phyloP scores from a whole-genome alignment of 2,329 filamentous ascomycete genomes.

The Claviceps sorghi region DNA sequence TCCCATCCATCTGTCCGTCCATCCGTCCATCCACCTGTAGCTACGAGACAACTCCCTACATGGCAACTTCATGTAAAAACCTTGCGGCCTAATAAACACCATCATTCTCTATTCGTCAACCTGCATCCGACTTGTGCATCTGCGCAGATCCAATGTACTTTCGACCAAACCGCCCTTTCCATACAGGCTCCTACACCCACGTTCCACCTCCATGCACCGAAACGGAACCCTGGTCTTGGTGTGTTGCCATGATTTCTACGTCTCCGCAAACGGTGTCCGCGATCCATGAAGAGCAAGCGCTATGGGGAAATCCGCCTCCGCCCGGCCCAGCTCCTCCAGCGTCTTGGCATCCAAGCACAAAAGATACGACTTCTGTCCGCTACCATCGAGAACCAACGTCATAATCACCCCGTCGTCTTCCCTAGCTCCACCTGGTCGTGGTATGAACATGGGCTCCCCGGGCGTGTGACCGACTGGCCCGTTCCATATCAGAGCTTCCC shows the following conservation, averaged over 20 bases:
- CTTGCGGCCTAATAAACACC: too few relatives aligned
- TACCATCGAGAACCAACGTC: slow-evolving; percentile 49
- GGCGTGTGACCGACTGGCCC: slow-evolving; percentile 45
- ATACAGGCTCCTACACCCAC: too few relatives aligned
- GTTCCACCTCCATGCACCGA: too few relatives aligned
- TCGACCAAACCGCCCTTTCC: too few relatives aligned
- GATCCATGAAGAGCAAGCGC: slow-evolving; percentile 52
- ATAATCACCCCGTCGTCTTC: slow-evolving; percentile 53
- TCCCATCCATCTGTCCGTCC: too few relatives aligned
- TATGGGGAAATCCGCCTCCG: slow-evolving; percentile 45
- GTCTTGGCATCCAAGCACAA: slow-evolving; percentile 48
- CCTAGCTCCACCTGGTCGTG: slow-evolving; percentile 23
- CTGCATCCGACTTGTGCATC: too few relatives aligned
- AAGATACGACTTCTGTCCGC: slow-evolving; percentile 45
- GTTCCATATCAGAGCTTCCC: slow-evolving; percentile 41
- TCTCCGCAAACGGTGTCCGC: slow-evolving; percentile 17
- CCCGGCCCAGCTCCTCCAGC: slow-evolving; percentile 49
- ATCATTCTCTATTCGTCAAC: too few relatives aligned
- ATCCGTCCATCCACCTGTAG: too few relatives aligned
- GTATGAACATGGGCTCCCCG: slow-evolving; percentile 54
- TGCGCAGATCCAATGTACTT: too few relatives aligned
- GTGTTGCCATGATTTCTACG: background rate
- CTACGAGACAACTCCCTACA: too few relatives aligned
- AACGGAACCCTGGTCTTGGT: too few relatives aligned
- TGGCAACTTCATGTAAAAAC: too few relatives aligned